Conservation (phyloP, 352 stramenopile species). For the Phytophthora idaei region DNA sequence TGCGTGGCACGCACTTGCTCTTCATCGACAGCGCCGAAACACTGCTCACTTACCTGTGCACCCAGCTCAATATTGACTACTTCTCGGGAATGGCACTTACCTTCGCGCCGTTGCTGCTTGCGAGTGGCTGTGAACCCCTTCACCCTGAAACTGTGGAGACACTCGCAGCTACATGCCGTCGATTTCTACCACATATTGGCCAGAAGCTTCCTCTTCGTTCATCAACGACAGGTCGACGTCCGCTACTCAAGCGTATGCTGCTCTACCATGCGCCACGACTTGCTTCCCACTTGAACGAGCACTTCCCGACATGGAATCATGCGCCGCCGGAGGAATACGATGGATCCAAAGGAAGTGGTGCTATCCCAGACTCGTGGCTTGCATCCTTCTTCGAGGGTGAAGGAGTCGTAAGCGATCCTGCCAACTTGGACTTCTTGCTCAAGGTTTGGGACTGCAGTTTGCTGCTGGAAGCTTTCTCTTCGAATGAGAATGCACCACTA, state of each 20-base stretch:
- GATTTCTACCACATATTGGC: slow-evolving; percentile 56
- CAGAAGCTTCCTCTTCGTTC: slow-evolving; percentile 37
- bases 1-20: slow-evolving; percentile 60
- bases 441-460: slow-evolving; percentile 79
- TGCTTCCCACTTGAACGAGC: slow-evolving; percentile 77
- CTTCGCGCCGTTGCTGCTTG: slow-evolving; percentile 62
- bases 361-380: slow-evolving; percentile 75
- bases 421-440: slow-evolving; percentile 61
- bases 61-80: slow-evolving; percentile 67
- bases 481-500: slow-evolving; percentile 18
- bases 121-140: slow-evolving; percentile 72
- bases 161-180: slow-evolving; percentile 48
- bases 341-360: slow-evolving; percentile 26
- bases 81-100: slow-evolving; percentile 49
- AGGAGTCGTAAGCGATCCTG: slow-evolving; percentile 28
- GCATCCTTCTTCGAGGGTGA: slow-evolving; percentile 77
- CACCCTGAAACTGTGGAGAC: slow-evolving; percentile 64
- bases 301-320: slow-evolving; percentile 73
- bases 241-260: slow-evolving; percentile 70
- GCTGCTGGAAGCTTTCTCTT: slow-evolving; percentile 43
- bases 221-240: slow-evolving; percentile 44
- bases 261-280: slow-evolving; percentile 76
- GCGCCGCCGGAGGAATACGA: slow-evolving; percentile 27
- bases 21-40: slow-evolving; percentile 84
- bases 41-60: slow-evolving; percentile 69